Evolutionary conservation across 2,329 filamentous ascomycete species (phyloP).

Genomic region (Cylindrodendrum hubeiense): DNA sequence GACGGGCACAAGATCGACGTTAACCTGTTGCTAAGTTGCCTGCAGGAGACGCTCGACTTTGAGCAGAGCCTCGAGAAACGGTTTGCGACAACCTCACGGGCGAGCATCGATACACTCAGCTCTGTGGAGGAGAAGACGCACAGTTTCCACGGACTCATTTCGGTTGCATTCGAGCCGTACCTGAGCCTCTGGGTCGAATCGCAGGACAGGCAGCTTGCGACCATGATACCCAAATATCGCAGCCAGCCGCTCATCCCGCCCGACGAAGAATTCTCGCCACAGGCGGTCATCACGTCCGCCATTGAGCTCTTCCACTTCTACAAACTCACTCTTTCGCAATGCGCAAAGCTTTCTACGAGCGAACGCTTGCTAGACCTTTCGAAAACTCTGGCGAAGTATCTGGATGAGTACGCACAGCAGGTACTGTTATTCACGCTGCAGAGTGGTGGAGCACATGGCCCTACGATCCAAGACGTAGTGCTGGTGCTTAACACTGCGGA

Average conservation of each 20-base stretch:
- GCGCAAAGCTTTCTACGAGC: conserved; percentile 95
- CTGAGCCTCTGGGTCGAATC: conserved; percentile 97
- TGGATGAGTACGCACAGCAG: conserved; percentile 95
- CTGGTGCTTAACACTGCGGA: conserved; percentile 96
- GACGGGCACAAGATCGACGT: conserved; percentile 89
- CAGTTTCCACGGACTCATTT: conserved; percentile 90
- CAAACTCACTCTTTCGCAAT: conserved; percentile 91
- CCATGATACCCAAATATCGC: conserved; percentile 89
- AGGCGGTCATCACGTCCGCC: conserved; percentile 91
- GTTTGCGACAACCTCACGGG: conserved; percentile 79
- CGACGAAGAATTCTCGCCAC: conserved; percentile 93
- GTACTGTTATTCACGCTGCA: conserved; percentile 82
- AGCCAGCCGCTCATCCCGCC: conserved; percentile 81
- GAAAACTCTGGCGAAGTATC: conserved; percentile 87
- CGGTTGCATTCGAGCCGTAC: conserved; percentile 97
- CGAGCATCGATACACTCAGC: conserved; percentile 90
- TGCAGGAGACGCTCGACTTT: conserved; percentile 97
- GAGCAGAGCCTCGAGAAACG: conserved; percentile 90
- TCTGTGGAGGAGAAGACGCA: conserved; percentile 82
- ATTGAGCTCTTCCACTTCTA: conserved; percentile 99
- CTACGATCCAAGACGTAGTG: conserved; percentile 79
- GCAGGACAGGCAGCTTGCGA: conserved; percentile 88
- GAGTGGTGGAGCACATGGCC: conserved; percentile 63
- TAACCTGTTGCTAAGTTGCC: conserved; percentile 85
- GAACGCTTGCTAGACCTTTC: conserved; percentile 87